A percentile compares a stretch with the other conserved stretches of the same genome.
phyloP scores from a whole-genome alignment of 1,284 basidiomycete species.

The Trametes hirsuta region DNA sequence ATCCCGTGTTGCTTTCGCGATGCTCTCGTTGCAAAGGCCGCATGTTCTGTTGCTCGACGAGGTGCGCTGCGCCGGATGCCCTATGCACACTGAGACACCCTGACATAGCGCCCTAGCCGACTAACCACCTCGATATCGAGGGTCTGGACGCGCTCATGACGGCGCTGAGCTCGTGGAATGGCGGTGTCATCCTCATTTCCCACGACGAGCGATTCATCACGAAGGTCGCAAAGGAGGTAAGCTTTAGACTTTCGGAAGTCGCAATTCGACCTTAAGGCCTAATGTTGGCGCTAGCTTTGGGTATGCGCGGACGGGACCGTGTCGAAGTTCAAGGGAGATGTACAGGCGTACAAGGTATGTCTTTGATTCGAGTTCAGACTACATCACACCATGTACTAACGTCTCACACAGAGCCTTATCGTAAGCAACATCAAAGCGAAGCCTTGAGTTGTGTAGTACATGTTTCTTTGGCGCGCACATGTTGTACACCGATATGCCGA shows the following conservation, averaged over 20 bases:
- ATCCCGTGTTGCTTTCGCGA: constrained; percentile 93
- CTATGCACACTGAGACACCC: neutral
- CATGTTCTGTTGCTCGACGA: constrained; percentile 92
- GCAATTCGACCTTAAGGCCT: neutral
- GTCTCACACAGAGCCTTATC: constrained; percentile 62
- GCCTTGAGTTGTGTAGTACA: constrained; percentile 5
- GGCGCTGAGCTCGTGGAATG: constrained; percentile 90
- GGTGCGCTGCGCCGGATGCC: constrained; percentile 42
- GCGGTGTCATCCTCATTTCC: constrained; percentile 93
- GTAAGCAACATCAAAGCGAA: constrained; percentile 75
- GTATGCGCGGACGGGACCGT: constrained; percentile 90
- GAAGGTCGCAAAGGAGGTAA: constrained; percentile 76
- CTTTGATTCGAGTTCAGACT: constrained; percentile 2
- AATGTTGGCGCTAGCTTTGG: constrained; percentile 62
- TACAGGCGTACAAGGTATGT: constrained; percentile 87
- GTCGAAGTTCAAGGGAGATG: constrained; percentile 87
- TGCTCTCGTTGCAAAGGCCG: constrained; percentile 86
- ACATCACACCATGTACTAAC: constrained; percentile 1
- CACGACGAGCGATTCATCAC: constrained; percentile 96
- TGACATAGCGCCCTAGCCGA: constrained; percentile 60
- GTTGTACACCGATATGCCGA: too few relatives aligned
- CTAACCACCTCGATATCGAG: constrained; percentile 97
- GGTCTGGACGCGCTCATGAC: constrained; percentile 96
- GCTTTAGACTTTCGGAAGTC: neutral
- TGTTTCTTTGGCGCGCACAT: too few relatives aligned